Evolutionary conservation across 768 basidiomycete species (phyloP), one percentile per base, ranked within the genome.

Genomic region (Boletus barrowsii): DNA sequence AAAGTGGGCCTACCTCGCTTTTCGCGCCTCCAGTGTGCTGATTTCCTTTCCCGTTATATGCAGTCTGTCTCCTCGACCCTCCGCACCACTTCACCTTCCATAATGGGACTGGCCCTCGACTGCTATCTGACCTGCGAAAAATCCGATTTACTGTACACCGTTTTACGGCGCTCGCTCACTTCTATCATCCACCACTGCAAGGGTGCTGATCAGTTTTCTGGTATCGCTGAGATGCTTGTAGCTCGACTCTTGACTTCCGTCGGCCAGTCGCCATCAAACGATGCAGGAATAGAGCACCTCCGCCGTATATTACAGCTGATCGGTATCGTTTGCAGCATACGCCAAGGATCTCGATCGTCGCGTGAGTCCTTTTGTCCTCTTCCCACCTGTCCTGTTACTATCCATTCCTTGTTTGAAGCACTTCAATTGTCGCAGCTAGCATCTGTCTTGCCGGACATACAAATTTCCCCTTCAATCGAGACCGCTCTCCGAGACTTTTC

Each of bases 161-260:
- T 90, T 26, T 64, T 90, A 32, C 85, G 88, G 10, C 83, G 92
- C 33, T 73, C 87, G 1, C 72, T 93, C 3, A 95, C 92, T 0
- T 86, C 92, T 1, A 72, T 93, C 11, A 83, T 88, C 18, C 94
- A 96, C 64, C 92, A 96, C 62, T 86, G 87, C 68, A 87, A 86
- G 59, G 77, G 76, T 22, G 71, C 86, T 1, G 83, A 87, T 22
- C 79, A 85, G 46, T 92, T 88, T 65, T 65, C 77, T 5, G 62
- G 77, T 0, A 59, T 90, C 3, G 78, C 79, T 3, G 83, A 88
- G 17, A 60, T 81, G 10, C 60, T 92, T 4, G 64, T 83, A 1
- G 65, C 73, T 29, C 70, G 71, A 40, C 73, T 83, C 52, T 57
- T 64, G 14, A 41, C 61, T 1, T 37, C 57, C 15, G 53, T 56